A percentile compares a stretch with the other conserved stretches of the same genome.
Evolutionary conservation across 345 rosid genomes (phyloP).

Genomic region (Eucalyptus curtisii): DNA sequence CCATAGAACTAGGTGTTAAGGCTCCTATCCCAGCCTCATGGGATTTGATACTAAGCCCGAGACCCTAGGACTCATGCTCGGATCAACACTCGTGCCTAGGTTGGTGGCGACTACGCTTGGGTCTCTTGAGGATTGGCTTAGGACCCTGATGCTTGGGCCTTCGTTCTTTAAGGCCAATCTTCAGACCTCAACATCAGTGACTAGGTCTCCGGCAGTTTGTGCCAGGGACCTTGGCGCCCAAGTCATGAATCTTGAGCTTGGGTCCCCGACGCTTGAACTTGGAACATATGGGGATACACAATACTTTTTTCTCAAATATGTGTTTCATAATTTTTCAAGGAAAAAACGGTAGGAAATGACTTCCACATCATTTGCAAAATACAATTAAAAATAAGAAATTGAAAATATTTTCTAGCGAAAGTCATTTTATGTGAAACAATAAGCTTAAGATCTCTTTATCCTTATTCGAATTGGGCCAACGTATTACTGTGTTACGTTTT

Average conservation of each 20-base stretch:
- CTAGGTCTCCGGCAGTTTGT: not conserved
- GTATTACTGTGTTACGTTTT: too few relatives aligned
- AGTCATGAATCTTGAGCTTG: not conserved
- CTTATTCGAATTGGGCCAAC: too few relatives aligned
- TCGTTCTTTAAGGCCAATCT: not conserved
- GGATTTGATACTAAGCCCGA: not conserved
- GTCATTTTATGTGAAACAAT: not conserved
- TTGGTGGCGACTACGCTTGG: not conserved
- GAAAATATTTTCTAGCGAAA: not conserved
- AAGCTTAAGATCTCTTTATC: not conserved
- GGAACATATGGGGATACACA: not conserved
- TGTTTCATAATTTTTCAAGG: not conserved
- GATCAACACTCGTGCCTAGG: not conserved
- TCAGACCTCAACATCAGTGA: not conserved
- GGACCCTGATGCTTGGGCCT: not conserved
- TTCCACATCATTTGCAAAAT: not conserved
- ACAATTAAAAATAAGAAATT: too few relatives aligned
- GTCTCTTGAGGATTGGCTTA: not conserved
- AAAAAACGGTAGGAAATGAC: too few relatives aligned
- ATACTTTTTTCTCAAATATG: not conserved
- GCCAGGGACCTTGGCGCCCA: not conserved
- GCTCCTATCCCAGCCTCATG: not conserved
- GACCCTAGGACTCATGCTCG: not conserved
- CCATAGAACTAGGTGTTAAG: not conserved
- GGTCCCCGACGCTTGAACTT: not conserved